phyloP scores from a whole-genome alignment of 495 filamentous ascomycete genomes.

The Podospora appendiculata region DNA sequence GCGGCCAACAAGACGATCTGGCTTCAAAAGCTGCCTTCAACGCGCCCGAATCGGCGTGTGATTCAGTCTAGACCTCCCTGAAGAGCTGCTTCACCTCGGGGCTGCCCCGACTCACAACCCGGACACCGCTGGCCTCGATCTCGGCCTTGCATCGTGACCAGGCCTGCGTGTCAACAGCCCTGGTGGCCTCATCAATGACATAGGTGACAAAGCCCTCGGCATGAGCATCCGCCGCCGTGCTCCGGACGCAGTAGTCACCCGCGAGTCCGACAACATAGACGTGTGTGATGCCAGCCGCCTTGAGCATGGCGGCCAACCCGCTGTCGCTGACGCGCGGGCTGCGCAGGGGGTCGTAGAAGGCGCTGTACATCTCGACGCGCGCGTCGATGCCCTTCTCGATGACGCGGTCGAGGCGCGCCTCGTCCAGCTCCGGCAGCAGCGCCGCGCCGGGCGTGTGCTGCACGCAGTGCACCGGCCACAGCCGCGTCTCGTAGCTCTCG shows the following conservation, averaged over 20 bases:
- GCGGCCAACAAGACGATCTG: no score
- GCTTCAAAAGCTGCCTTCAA: no score
- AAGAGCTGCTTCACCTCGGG: conserved; percentile 32
- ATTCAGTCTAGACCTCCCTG: neutral
- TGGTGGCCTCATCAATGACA: conserved; percentile 72
- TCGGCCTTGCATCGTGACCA: conserved; percentile 53
- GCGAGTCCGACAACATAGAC: conserved; percentile 82
- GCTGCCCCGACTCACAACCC: conserved; percentile 34
- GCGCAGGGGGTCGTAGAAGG: conserved; percentile 65
- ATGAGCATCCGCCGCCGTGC: conserved; percentile 68
- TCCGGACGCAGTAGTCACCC: conserved; percentile 82
- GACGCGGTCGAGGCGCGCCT: conserved; percentile 48
- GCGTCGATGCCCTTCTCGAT: conserved; percentile 71
- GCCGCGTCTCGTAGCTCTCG: conserved; percentile 56
- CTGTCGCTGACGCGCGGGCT: conserved; percentile 48
- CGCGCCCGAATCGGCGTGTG: neutral
- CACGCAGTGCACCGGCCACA: conserved; percentile 92
- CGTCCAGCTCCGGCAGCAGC: conserved; percentile 67
- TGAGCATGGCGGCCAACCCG: conserved; percentile 51
- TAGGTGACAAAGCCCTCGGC: conserved; percentile 69
- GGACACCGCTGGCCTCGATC: conserved; percentile 41
- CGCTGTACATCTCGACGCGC: conserved; percentile 84
- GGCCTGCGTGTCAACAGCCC: conserved; percentile 50
- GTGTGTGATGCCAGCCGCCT: conserved; percentile 53
- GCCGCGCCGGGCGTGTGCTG: conserved; percentile 64